Evolutionary conservation across 306 rosid species (phyloP).

Genomic region (Hylodesmum podocarpum): DNA sequence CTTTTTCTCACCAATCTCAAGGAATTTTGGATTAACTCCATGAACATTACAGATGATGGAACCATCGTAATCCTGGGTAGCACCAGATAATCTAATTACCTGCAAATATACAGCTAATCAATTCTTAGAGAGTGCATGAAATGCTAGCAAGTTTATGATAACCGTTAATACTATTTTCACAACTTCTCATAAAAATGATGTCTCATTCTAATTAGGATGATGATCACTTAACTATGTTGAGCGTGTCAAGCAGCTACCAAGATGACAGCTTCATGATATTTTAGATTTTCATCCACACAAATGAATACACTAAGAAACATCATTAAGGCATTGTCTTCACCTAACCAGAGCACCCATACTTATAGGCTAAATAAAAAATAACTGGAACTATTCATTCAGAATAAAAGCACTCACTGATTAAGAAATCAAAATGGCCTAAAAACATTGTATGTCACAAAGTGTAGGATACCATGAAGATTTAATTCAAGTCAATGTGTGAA

Average conservation of each 20-base stretch:
- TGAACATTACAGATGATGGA: too few species aligned
- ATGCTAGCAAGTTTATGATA: not conserved
- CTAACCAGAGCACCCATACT: not conserved
- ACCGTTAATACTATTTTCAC: not conserved
- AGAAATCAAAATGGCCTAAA: not conserved
- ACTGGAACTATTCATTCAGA: not conserved
- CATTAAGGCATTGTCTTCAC: not conserved
- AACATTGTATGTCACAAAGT: not conserved
- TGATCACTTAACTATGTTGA: too few species aligned
- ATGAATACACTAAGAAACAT: not conserved
- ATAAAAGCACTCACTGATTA: not conserved
- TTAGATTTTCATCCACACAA: too few species aligned
- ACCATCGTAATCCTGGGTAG: too few species aligned
- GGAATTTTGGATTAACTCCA: too few species aligned
- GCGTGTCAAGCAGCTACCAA: too few species aligned
- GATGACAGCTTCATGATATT: too few species aligned
- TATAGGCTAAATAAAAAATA: not conserved
- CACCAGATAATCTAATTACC: too few species aligned
- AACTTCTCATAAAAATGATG: not conserved
- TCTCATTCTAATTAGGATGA: slow-evolving; percentile 4
- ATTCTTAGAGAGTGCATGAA: too few species aligned
- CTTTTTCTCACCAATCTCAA: too few species aligned
- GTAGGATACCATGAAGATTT: not conserved
- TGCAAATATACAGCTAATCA: too few species aligned
- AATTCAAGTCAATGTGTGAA: not conserved